Conservation (phyloP, 2,329 filamentous ascomycete genomes). For the Ophiocordyceps australis region DNA sequence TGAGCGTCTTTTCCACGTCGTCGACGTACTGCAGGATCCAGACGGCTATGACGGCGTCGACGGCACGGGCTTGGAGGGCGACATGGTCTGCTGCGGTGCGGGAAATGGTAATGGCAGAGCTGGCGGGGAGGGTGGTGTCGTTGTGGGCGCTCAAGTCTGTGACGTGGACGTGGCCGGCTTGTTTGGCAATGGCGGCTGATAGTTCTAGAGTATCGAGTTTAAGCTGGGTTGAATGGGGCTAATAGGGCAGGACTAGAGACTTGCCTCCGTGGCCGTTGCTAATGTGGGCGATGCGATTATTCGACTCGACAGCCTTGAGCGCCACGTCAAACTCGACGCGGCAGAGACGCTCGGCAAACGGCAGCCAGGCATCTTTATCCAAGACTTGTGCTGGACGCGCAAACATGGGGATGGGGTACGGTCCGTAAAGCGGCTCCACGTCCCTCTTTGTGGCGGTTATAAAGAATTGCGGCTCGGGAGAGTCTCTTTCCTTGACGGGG, state of each 20-base stretch:
- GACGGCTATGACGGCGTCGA: constrained; percentile 2
- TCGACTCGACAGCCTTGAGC: neutral
- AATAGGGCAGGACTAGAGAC: too few species aligned
- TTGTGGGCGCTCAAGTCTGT: neutral
- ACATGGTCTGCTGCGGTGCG: neutral
- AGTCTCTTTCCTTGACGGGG: neutral
- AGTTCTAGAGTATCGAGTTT: neutral
- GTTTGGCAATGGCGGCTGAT: neutral
- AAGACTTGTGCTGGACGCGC: neutral
- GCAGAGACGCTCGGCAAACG: neutral
- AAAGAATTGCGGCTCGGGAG: neutral
- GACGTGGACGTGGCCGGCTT: neutral
- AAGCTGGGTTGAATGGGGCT: neutral
- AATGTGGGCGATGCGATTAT: neutral
- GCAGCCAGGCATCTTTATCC: neutral
- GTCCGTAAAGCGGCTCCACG: neutral
- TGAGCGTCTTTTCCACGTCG: constrained; percentile 1
- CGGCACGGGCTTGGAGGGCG: neutral
- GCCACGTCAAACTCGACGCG: neutral
- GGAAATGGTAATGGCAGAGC: neutral
- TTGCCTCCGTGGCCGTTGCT: neutral
- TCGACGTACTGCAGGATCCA: constrained; percentile 2
- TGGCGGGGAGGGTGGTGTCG: neutral
- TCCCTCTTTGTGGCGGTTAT: neutral
- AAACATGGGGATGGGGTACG: neutral